phyloP scores from a whole-genome alignment of 345 rosid species.

The Dipteronia dyeriana region DNA sequence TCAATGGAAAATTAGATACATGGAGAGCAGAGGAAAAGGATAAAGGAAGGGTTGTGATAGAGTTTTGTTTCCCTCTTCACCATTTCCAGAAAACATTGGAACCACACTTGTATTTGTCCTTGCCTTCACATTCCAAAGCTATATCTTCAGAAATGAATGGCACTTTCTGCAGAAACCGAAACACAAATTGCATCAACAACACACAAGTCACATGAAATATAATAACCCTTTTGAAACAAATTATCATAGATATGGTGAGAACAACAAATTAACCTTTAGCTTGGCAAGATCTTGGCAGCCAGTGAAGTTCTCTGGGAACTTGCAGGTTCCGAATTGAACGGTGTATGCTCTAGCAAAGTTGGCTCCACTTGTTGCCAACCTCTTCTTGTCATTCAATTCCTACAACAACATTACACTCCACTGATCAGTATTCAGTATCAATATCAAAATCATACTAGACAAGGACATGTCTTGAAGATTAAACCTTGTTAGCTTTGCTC shows the following conservation, averaged over 20 bases:
- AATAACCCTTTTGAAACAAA: neutral
- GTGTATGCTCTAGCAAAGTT: slow-evolving; percentile 97
- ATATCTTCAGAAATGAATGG: slow-evolving; percentile 84
- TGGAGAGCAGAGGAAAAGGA: slow-evolving; percentile 3
- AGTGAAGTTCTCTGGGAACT: slow-evolving; percentile 98
- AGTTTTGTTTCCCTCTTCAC: slow-evolving; percentile 41
- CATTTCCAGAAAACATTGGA: slow-evolving; percentile 99
- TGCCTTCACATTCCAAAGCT: slow-evolving; percentile 88
- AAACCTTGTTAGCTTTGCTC: slow-evolving; percentile 96
- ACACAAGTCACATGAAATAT: slow-evolving; percentile 7
- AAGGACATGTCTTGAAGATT: neutral
- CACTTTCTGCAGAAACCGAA: slow-evolving; percentile 68
- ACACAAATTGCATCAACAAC: neutral
- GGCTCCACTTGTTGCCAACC: slow-evolving; percentile 95
- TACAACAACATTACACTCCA: slow-evolving; percentile 24
- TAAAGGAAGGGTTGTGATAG: slow-evolving; percentile 10
- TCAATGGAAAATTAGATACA: slow-evolving; percentile 39
- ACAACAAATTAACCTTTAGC: slow-evolving; percentile 61
- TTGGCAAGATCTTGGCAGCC: slow-evolving; percentile 99
- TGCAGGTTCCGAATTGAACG: slow-evolving; percentile 86
- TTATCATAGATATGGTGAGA: neutral
- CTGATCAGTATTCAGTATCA: neutral
- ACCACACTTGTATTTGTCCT: slow-evolving; percentile 97
- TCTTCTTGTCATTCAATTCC: slow-evolving; percentile 97
- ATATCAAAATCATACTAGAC: too few relatives aligned